Conservation (phyloP, 768 basidiomycete genomes). For the Rhodotorula paludigena region DNA sequence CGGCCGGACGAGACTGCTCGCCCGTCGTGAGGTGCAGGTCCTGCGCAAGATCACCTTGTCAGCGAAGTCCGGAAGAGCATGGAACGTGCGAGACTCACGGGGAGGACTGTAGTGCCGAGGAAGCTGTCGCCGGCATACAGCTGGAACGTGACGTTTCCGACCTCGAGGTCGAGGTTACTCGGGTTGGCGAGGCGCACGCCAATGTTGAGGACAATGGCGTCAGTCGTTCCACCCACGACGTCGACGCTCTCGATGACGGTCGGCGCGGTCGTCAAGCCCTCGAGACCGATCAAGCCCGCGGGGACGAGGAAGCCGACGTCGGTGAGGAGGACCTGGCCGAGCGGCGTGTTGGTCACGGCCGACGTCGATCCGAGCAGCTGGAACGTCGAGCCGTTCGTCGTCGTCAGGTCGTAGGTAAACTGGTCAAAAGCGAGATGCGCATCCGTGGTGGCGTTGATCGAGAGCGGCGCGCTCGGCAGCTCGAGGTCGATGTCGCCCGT, state of each 20-base stretch:
- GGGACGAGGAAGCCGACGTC: slow-evolving; percentile 68
- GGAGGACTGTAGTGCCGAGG: slow-evolving; percentile 61
- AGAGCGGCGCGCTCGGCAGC: slow-evolving; percentile 57
- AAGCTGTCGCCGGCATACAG: slow-evolving; percentile 55
- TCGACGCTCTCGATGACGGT: slow-evolving; percentile 61
- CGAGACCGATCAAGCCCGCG: slow-evolving; percentile 58
- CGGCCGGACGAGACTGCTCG: slow-evolving; percentile 9
- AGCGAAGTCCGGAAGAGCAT: slow-evolving; percentile 50
- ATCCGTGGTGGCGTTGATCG: slow-evolving; percentile 46
- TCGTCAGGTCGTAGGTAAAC: slow-evolving; percentile 31
- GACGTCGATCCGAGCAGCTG: slow-evolving; percentile 22
- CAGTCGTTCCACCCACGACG: slow-evolving; percentile 60
- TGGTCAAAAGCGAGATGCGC: slow-evolving; percentile 30
- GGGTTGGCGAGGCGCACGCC: slow-evolving; percentile 66
- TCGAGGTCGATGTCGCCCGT: slow-evolving; percentile 57
- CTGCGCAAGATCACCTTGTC: neutral
- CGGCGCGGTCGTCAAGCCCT: slow-evolving; percentile 56
- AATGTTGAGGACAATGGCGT: slow-evolving; percentile 60
- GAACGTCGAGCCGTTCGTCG: slow-evolving; percentile 27
- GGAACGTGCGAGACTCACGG: slow-evolving; percentile 54
- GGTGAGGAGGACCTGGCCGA: slow-evolving; percentile 58
- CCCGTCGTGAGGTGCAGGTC: slow-evolving; percentile 27
- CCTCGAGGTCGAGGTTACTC: slow-evolving; percentile 58
- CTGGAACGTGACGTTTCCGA: slow-evolving; percentile 54
- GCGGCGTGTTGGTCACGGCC: slow-evolving; percentile 30